Conservation (phyloP, 345 rosid genomes). For the Aquilaria malaccensis region DNA sequence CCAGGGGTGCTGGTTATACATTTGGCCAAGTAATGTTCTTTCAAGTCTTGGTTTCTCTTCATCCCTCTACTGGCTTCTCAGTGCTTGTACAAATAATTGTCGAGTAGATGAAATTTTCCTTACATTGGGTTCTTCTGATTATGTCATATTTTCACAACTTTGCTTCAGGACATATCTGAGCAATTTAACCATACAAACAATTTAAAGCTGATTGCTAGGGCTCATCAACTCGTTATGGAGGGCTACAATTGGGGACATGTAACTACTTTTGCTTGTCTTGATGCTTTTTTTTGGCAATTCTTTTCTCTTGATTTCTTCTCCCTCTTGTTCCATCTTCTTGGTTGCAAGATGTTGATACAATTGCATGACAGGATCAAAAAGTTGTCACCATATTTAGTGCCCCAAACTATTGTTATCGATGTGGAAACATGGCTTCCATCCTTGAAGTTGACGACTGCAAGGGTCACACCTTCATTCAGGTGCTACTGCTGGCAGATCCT, state of each 20-base stretch:
- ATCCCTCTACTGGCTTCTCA: too few species aligned
- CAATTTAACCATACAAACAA: constrained; percentile 89
- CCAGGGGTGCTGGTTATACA: constrained; percentile 95
- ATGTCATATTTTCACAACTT: neutral
- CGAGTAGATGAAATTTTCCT: too few species aligned
- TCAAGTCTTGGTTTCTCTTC: neutral
- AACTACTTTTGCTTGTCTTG: constrained; percentile 17
- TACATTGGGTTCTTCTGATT: neutral
- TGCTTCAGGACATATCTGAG: constrained; percentile 82
- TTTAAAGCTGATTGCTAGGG: constrained; percentile 87
- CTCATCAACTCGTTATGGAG: constrained; percentile 97
- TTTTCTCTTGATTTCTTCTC: neutral
- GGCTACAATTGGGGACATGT: constrained; percentile 99
- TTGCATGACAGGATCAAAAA: constrained; percentile 69
- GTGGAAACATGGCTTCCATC: constrained; percentile 98
- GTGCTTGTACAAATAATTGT: neutral
- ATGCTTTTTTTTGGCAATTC: neutral
- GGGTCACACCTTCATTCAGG: constrained; percentile 96
- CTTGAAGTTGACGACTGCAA: constrained; percentile 93
- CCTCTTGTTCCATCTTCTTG: neutral
- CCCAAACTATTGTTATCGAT: constrained; percentile 92
- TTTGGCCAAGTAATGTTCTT: constrained; percentile 72
- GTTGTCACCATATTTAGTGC: constrained; percentile 97
- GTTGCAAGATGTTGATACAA: constrained; percentile 1
- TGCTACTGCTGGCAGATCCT: constrained; percentile 11